Conservation (phyloP, 2,329 filamentous ascomycete species). For the Aschersonia sp. region DNA sequence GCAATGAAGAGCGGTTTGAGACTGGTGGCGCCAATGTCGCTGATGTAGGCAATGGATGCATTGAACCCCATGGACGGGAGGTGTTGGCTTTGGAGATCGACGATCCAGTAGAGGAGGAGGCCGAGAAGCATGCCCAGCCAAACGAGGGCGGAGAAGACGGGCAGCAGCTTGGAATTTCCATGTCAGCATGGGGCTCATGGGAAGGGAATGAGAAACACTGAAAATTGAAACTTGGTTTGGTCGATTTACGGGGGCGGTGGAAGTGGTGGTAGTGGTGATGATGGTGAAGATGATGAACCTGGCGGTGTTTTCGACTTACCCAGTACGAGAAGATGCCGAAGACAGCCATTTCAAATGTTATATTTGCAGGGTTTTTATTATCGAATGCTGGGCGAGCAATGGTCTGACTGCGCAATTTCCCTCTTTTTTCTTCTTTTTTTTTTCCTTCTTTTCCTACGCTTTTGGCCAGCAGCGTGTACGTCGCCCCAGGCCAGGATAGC, state of each 20-base stretch:
- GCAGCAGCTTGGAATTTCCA: constrained; percentile 36
- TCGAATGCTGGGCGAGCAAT: no score
- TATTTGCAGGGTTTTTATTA: no score
- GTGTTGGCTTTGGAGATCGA: constrained; percentile 34
- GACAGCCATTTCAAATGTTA: constrained; percentile 12
- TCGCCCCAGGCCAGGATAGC: no score
- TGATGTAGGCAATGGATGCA: constrained; percentile 59
- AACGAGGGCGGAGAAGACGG: constrained; percentile 49
- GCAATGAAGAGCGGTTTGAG: constrained; percentile 70
- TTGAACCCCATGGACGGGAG: constrained; percentile 44
- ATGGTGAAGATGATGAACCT: background rate
- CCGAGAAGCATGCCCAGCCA: constrained; percentile 56
- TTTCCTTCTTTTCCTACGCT: no score
- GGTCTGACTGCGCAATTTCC: background rate
- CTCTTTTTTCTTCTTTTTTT: background rate
- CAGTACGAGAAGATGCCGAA: constrained; percentile 22
- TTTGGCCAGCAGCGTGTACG: no score
- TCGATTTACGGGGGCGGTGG: background rate
- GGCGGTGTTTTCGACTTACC: constrained; percentile 12
- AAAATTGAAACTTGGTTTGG: background rate
- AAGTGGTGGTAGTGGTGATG: background rate
- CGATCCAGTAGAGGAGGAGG: constrained; percentile 56
- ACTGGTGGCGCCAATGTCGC: constrained; percentile 43
- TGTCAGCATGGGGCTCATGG: no score
- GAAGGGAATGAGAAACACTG: no score